Evolutionary conservation across 306 rosid species (phyloP).

Genomic region (Citrullus amarus): DNA sequence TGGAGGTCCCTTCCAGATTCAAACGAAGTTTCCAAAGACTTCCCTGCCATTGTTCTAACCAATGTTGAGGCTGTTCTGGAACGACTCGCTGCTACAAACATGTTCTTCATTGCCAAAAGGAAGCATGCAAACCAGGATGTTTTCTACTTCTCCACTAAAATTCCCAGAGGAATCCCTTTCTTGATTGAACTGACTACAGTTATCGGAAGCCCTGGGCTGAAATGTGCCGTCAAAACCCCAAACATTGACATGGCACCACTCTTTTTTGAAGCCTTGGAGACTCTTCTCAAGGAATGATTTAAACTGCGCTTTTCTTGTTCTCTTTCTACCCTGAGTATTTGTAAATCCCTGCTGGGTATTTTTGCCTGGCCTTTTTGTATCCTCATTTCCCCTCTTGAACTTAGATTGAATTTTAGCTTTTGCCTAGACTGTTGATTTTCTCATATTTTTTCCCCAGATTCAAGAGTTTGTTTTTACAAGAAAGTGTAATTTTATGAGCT

Average conservation of each 20-base stretch:
- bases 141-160: constrained; percentile 80
- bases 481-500: neutral
- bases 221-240: constrained; percentile 92
- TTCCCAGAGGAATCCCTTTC: constrained; percentile 72
- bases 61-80: constrained; percentile 55
- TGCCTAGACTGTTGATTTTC: neutral
- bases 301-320: neutral
- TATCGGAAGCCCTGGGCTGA: constrained; percentile 62
- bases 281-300: constrained; percentile 51
- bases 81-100: constrained; percentile 52
- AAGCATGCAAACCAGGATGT: constrained; percentile 90
- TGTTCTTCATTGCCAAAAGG: constrained; percentile 91
- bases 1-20: constrained; percentile 99
- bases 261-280: constrained; percentile 75
- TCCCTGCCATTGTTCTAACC: constrained; percentile 44
- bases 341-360: constrained; percentile 7
- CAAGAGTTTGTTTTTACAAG: neutral
- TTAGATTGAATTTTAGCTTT: neutral
- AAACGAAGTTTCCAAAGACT: constrained; percentile 79
- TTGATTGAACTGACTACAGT: constrained; percentile 67
- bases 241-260: constrained; percentile 68
- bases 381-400: neutral
- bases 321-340: neutral
- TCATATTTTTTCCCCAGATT: neutral
- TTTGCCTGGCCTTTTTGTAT: neutral